phyloP scores from a whole-genome alignment of 306 rosid species.

The Acacia crassicarpa region DNA sequence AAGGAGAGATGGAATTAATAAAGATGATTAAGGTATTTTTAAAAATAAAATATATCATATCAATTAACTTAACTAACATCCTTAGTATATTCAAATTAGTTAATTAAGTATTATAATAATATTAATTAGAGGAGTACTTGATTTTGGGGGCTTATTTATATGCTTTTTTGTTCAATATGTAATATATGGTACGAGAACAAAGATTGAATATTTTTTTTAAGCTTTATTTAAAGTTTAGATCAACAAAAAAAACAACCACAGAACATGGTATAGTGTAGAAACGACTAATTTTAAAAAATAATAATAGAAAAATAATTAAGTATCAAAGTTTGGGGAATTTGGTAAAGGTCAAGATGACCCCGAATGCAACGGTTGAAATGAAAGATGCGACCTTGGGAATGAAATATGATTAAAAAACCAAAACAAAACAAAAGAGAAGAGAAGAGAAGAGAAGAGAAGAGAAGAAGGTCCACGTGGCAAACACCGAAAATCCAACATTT shows the following conservation, averaged over 20 bases:
- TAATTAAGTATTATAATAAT: too few species aligned
- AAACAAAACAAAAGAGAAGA: background rate
- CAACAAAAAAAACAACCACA: background rate
- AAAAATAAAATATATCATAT: too few species aligned
- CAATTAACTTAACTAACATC: too few species aligned
- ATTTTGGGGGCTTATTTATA: too few species aligned
- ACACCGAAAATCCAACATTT: slow-evolving; percentile 44
- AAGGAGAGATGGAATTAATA: too few species aligned
- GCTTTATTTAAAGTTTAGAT: background rate
- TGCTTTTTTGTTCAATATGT: too few species aligned
- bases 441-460: background rate
- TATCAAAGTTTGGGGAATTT: slow-evolving; percentile 23
- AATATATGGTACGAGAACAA: background rate
- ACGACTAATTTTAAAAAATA: background rate
- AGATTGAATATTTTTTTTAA: background rate
- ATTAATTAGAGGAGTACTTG: too few species aligned
- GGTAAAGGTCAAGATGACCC: slow-evolving; percentile 16
- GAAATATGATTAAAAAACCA: background rate
- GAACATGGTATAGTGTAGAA: background rate
- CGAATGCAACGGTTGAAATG: background rate
- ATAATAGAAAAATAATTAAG: background rate
- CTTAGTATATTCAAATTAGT: too few species aligned
- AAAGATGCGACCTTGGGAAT: background rate
- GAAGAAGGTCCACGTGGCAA: slow-evolving; percentile 35
- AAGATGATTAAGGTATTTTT: too few species aligned